A percentile compares a stretch with the other conserved stretches of the same genome.
phyloP scores from a whole-genome alignment of 2,329 filamentous ascomycete genomes.

The Pestalotiopsis sp. region DNA sequence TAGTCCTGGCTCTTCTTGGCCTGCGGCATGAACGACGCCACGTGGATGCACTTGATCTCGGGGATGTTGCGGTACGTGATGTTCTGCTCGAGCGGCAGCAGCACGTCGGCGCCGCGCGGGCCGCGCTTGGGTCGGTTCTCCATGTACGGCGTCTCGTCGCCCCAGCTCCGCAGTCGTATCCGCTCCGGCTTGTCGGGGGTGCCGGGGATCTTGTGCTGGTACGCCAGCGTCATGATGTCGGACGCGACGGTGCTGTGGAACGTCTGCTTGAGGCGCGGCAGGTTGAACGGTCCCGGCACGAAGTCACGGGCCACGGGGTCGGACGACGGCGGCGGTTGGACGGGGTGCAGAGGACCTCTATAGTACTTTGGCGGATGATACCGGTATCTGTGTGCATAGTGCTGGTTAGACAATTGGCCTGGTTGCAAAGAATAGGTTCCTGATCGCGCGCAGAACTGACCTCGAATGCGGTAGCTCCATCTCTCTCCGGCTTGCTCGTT shows the following conservation, averaged over 20 bases:
- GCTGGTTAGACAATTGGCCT: not conserved
- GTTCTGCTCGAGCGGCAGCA: constrained; percentile 72
- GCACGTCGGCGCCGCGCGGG: constrained; percentile 75
- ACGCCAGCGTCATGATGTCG: constrained; percentile 87
- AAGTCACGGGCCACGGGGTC: constrained; percentile 89
- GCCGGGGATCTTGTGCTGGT: constrained; percentile 83
- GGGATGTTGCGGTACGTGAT: constrained; percentile 86
- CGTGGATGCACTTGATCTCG: constrained; percentile 75
- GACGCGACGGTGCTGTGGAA: constrained; percentile 84
- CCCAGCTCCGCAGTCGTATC: constrained; percentile 81
- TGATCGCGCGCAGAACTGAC: constrained; percentile 16
- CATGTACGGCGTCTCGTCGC: constrained; percentile 90
- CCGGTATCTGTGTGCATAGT: constrained; percentile 71
- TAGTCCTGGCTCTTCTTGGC: constrained; percentile 72
- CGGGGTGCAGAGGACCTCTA: constrained; percentile 88
- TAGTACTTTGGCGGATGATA: constrained; percentile 94
- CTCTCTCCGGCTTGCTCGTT: constrained; percentile 33
- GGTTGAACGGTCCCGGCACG: constrained; percentile 86
- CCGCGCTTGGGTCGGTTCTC: constrained; percentile 85
- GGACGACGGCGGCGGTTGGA: constrained; percentile 84
- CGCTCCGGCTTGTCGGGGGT: constrained; percentile 54
- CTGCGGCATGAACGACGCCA: constrained; percentile 75
- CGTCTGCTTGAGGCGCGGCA: constrained; percentile 86
- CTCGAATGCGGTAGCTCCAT: constrained; percentile 27
- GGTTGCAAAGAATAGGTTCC: not conserved